Percentiles rank a stretch among this genome's conserved stretches.
These are phyloP conservation scores for Cotoneaster glaucophyllus DNA, from an alignment of 306 rosid species.

Conservation along the genomic window DNA sequence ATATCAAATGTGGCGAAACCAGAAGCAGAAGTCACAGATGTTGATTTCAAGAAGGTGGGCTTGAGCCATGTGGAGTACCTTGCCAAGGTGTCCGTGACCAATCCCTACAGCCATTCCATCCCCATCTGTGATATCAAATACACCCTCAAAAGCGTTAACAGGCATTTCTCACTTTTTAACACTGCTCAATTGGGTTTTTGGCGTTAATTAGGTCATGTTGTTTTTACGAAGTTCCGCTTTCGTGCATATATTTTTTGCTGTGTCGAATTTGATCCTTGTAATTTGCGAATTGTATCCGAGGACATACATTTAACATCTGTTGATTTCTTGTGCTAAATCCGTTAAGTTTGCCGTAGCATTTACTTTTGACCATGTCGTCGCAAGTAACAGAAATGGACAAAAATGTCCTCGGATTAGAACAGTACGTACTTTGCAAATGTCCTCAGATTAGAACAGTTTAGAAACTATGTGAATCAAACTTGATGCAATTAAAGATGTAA, in stretches of 20 bases:
- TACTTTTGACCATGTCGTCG: neutral
- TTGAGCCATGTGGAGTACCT: conserved; percentile 46
- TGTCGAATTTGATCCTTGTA: neutral
- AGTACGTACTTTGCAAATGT: no score
- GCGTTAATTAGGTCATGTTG: neutral
- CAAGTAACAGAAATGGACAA: neutral
- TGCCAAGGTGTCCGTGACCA: conserved; percentile 46
- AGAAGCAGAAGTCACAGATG: conserved; percentile 54
- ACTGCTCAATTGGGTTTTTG: neutral
- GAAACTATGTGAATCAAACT: neutral
- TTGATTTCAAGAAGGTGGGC: conserved; percentile 55
- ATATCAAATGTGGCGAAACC: conserved; percentile 46
- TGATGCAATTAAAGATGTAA: neutral
- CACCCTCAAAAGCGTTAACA: conserved; percentile 59
- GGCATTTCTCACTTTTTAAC: conserved; percentile 6
- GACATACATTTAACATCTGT: neutral
- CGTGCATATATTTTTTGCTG: neutral
- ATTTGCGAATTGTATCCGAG: neutral
- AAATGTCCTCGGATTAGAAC: neutral
- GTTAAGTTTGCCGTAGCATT: neutral
- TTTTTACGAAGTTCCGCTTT: neutral
- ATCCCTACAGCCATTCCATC: conserved; percentile 45
- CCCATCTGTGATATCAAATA: conserved; percentile 72
- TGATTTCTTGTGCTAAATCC: neutral
- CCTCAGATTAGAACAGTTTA: no score